Evolutionary conservation across 768 basidiomycete species (phyloP).

Genomic region (Hydnomerulius pinastri): DNA sequence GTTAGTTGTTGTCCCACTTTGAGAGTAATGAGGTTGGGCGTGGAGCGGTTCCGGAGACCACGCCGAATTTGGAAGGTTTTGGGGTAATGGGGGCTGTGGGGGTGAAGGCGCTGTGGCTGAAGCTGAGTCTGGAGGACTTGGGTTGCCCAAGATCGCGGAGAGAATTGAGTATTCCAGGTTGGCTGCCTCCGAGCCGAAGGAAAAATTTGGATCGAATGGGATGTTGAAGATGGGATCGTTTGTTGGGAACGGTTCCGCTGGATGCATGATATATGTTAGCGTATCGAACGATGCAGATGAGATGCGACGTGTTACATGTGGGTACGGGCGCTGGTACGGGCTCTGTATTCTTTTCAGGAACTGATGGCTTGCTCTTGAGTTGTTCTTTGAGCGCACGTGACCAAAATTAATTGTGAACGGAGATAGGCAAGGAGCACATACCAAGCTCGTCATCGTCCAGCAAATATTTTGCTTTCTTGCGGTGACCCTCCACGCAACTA

Average conservation of each 20-base stretch:
- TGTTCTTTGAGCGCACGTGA: constrained; percentile 40
- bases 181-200: constrained; percentile 87
- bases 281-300: not conserved
- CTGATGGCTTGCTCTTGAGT: constrained; percentile 34
- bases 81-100: constrained; percentile 25
- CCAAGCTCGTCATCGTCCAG: constrained; percentile 93
- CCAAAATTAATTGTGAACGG: constrained; percentile 8
- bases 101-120: constrained; percentile 28
- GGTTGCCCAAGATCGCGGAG: constrained; percentile 84
- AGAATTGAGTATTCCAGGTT: constrained; percentile 96
- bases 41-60: constrained; percentile 41
- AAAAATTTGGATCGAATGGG: constrained; percentile 58
- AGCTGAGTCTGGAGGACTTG: constrained; percentile 48
- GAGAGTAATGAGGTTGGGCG: constrained; percentile 33
- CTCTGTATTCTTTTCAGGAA: constrained; percentile 33
- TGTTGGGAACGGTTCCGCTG: constrained; percentile 54
- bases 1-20: constrained; percentile 14
- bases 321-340: constrained; percentile 27
- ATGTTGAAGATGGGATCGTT: constrained; percentile 61
- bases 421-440: constrained; percentile 34
- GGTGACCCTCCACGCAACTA: constrained; percentile 89
- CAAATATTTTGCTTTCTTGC: constrained; percentile 98
- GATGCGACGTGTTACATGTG: constrained; percentile 29
- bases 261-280: constrained; percentile 11
- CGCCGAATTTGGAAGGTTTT: constrained; percentile 31